Evolutionary conservation across 2,329 filamentous ascomycete species (phyloP).

Genomic region (Colletotrichum sp.): DNA sequence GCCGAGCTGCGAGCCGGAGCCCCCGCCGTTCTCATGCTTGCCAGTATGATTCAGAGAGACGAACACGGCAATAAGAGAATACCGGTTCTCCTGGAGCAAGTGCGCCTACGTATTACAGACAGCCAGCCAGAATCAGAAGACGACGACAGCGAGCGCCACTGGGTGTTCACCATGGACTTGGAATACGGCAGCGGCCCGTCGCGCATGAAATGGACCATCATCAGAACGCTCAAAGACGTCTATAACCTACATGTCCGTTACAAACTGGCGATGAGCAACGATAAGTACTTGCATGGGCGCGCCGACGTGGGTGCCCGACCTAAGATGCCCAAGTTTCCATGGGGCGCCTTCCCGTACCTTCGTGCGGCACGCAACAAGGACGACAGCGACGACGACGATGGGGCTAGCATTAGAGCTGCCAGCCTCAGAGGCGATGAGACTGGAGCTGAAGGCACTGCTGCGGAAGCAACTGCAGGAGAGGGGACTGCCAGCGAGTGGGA

Average conservation of each 20-base stretch:
- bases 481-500: conserved; percentile 39
- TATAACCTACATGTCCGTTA: conserved; percentile 93
- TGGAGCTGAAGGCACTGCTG: conserved; percentile 44
- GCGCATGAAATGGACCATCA: conserved; percentile 95
- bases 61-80: conserved; percentile 96
- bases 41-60: conserved; percentile 97
- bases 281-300: conserved; percentile 77
- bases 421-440: conserved; percentile 47
- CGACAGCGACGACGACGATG: conserved; percentile 73
- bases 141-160: conserved; percentile 71
- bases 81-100: conserved; percentile 91
- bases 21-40: conserved; percentile 90
- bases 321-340: conserved; percentile 89
- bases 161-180: conserved; percentile 87
- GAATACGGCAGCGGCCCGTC: conserved; percentile 97
- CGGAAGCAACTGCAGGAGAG: conserved; percentile 61
- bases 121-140: conserved; percentile 70
- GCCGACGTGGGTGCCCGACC: conserved; percentile 70
- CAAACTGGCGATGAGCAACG: conserved; percentile 83
- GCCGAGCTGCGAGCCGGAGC: conserved; percentile 92
- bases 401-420: conserved; percentile 25
- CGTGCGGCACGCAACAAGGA: conserved; percentile 80
- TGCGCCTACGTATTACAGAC: conserved; percentile 86
- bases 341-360: conserved; percentile 87
- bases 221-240: conserved; percentile 86